Conservation (phyloP, 352 stramenopile species). For the Phytophthora sp. region DNA sequence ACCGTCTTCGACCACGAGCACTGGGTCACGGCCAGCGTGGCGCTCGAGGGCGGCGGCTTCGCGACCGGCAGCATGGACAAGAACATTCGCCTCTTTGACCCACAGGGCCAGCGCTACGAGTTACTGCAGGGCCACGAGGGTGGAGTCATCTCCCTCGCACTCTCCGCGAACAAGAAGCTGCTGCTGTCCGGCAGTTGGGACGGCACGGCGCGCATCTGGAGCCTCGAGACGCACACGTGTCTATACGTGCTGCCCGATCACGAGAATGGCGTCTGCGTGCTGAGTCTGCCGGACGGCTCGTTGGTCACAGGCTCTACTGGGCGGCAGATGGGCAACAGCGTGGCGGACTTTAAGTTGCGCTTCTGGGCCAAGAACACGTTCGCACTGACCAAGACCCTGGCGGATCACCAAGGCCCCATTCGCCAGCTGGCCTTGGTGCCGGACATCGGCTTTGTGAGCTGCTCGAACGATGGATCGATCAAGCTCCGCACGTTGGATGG, state of each 20-base stretch:
- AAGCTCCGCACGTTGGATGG: slow-evolving; percentile 73
- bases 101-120: slow-evolving; percentile 47
- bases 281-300: slow-evolving; percentile 61
- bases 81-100: slow-evolving; percentile 67
- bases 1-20: slow-evolving; percentile 82
- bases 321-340: slow-evolving; percentile 72
- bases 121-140: slow-evolving; percentile 70
- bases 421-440: slow-evolving; percentile 72
- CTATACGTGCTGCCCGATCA: slow-evolving; percentile 65
- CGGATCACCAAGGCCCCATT: slow-evolving; percentile 74
- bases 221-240: slow-evolving; percentile 55
- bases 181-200: slow-evolving; percentile 87
- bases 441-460: slow-evolving; percentile 81
- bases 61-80: slow-evolving; percentile 86
- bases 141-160: slow-evolving; percentile 75
- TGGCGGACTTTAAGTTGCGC: slow-evolving; percentile 81
- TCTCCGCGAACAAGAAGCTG: slow-evolving; percentile 43
- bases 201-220: slow-evolving; percentile 79
- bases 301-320: slow-evolving; percentile 84
- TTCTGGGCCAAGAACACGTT: slow-evolving; percentile 71
- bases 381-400: slow-evolving; percentile 56
- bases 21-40: slow-evolving; percentile 75
- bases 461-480: slow-evolving; percentile 85
- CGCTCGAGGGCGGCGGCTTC: slow-evolving; percentile 60
- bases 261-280: slow-evolving; percentile 87